Evolutionary conservation across 495 filamentous ascomycete genomes (phyloP).

Genomic region (Aspergillus biplanus): DNA sequence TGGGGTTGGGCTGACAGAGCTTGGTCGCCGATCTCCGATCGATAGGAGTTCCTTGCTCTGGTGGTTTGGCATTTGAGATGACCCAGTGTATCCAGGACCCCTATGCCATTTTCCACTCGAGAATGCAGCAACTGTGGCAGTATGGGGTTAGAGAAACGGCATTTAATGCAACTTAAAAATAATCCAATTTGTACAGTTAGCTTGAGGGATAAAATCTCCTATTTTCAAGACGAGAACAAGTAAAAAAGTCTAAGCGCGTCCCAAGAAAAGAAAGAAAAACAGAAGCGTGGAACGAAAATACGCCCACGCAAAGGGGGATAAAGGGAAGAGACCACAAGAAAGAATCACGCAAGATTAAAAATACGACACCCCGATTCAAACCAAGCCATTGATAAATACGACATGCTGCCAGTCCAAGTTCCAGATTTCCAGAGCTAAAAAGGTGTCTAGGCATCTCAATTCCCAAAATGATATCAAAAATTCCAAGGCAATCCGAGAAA

Average conservation of each 20-base stretch:
- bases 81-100: not conserved
- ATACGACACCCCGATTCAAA: not conserved
- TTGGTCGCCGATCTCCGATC: slow-evolving; percentile 19
- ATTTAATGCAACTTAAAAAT: no score
- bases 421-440: slow-evolving; percentile 14
- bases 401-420: slow-evolving; percentile 13
- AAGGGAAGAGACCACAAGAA: not conserved
- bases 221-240: not conserved
- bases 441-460: not conserved
- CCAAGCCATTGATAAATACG: slow-evolving; percentile 3
- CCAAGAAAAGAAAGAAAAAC: not conserved
- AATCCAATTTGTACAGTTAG: not conserved
- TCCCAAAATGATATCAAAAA: slow-evolving; percentile 10
- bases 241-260: not conserved
- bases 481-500: slow-evolving; percentile 10
- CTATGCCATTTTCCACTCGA: not conserved
- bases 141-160: no score
- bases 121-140: not conserved
- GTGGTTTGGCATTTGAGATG: not conserved
- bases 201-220: not conserved
- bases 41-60: slow-evolving; percentile 1
- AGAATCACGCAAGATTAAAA: not conserved
- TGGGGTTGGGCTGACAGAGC: slow-evolving; percentile 10
- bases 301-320: not conserved
- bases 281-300: not conserved